Conservation (phyloP, 495 filamentous ascomycete species). For the Lophiotrema nucula region DNA sequence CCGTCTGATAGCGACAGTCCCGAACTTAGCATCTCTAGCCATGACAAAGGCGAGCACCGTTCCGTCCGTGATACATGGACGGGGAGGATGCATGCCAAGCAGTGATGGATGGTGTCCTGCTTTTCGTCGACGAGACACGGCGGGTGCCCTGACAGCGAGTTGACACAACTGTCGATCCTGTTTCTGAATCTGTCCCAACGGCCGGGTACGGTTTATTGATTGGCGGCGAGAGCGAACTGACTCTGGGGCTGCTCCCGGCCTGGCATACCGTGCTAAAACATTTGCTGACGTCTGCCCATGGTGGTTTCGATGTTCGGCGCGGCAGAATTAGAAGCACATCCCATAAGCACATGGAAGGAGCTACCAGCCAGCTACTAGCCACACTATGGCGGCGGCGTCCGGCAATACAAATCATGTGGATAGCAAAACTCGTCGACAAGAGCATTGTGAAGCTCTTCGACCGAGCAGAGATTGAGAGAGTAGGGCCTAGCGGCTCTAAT, state of each 20-base stretch:
- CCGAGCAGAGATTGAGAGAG: neutral
- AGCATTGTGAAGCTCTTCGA: neutral
- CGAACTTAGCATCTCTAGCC: no score
- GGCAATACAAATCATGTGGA: neutral
- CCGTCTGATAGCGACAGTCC: constrained; percentile 25
- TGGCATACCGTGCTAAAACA: no score
- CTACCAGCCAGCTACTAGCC: constrained; percentile 16
- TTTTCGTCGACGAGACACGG: neutral
- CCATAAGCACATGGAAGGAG: constrained; percentile 2
- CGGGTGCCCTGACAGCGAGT: neutral
- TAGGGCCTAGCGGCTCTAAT: constrained; percentile 27
- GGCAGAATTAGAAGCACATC: constrained; percentile 23
- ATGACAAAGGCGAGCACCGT: neutral
- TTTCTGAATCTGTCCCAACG: no score
- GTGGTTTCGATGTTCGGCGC: constrained; percentile 15
- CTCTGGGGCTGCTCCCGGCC: constrained; percentile 1
- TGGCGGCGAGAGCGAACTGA: neutral
- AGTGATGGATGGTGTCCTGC: neutral
- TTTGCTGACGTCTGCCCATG: constrained; percentile 13
- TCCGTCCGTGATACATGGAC: neutral
- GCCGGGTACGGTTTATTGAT: constrained; percentile 5
- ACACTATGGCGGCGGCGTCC: constrained; percentile 3
- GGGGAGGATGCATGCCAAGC: no score
- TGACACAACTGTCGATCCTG: neutral
- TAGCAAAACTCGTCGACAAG: neutral